A percentile compares a stretch with the other conserved stretches of the same genome.
phyloP scores from a whole-genome alignment of 495 filamentous ascomycete genomes.

The Daldinia bambusicola region DNA sequence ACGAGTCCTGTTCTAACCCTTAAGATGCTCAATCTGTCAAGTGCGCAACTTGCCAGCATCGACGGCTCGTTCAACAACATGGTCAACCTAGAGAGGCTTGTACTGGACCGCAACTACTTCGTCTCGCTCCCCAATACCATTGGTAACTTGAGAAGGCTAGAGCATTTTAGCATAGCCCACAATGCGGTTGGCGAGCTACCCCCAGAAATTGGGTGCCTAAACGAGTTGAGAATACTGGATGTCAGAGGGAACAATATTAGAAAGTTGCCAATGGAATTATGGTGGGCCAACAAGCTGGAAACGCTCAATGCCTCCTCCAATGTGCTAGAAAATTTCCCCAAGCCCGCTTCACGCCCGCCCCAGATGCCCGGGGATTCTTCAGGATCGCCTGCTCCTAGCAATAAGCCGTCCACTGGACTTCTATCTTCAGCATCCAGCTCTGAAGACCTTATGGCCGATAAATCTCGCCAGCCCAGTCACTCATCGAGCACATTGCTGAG shows the following conservation, averaged over 20 bases:
- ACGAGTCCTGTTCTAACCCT: conserved; percentile 79
- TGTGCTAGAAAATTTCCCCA: conserved; percentile 87
- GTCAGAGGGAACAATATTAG: conserved; percentile 91
- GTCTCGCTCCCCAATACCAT: conserved; percentile 85
- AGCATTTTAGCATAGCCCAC: conserved; percentile 91
- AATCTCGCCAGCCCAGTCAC: conserved; percentile 86
- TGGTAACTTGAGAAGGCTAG: conserved; percentile 82
- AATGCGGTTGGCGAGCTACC: conserved; percentile 87
- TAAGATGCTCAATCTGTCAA: conserved; percentile 85
- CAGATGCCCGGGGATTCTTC: conserved; percentile 62
- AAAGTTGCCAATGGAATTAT: conserved; percentile 87
- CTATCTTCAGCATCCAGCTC: conserved; percentile 70
- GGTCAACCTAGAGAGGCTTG: conserved; percentile 82
- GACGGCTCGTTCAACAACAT: conserved; percentile 90
- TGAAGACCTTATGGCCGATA: conserved; percentile 78
- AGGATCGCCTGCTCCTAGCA: conserved; percentile 44
- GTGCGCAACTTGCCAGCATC: conserved; percentile 84
- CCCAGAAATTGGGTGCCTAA: conserved; percentile 83
- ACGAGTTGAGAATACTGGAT: conserved; percentile 85
- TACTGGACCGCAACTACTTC: conserved; percentile 95
- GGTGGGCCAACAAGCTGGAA: conserved; percentile 88
- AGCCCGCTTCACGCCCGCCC: conserved; percentile 72
- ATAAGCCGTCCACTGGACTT: conserved; percentile 65
- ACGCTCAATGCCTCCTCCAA: conserved; percentile 96
- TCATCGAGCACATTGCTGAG: conserved; percentile 78